Evolutionary conservation across 2,329 filamentous ascomycete species (phyloP), one percentile per base, ranked within the genome.

Genomic region (Botrytis hyacinthi): DNA sequence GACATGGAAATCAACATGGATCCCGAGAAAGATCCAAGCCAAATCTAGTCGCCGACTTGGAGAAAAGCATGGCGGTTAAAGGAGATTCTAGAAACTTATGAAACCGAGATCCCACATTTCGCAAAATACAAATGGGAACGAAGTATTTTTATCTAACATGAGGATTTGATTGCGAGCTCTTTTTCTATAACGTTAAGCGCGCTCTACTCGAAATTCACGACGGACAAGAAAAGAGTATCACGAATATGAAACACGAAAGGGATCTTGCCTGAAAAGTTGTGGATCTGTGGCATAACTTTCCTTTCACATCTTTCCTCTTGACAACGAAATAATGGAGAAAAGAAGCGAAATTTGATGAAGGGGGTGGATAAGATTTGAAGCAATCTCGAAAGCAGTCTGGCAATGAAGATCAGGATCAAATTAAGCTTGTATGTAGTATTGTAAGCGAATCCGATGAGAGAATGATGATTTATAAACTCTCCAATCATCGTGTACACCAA

Each of bases 311-410:
- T 32, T 29, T 20, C 22, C 4, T 42, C 40, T 42, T 10, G 48
- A 46, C 7, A n/a, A 29, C 35, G 22, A 37, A n/a, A n/a, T 22
- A 40, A 42, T 40, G 32, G 32, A 18, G 63, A 67, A 67, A 9
- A 32, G 16, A n/a, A 67, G 22, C 32, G 29, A 67, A 51, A 67
- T 67, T 51, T 67, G 44, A 66, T 66, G 63, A 66, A 66, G 44
- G 62, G 62, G 63, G 63, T 66, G 29, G 63, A 67, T 62, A n/a
- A 61, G 20, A 40, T 40, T 61, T 61, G 35, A 37, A 42, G 60
- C 60, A n/a, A 57, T 32, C 14, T 57, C n/a, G 51, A 57, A 32
- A 57, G 51, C 51, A 57, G n/a, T 57, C n/a, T 29, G n/a, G n/a
- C n/a, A 42, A 51, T 67, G 22, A 67, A 66, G 63, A 66, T 66